These are phyloP conservation scores for Cutaneotrichosporon cavernicola DNA, from an alignment of 1,284 basidiomycete species.

Conservation along the genomic window DNA sequence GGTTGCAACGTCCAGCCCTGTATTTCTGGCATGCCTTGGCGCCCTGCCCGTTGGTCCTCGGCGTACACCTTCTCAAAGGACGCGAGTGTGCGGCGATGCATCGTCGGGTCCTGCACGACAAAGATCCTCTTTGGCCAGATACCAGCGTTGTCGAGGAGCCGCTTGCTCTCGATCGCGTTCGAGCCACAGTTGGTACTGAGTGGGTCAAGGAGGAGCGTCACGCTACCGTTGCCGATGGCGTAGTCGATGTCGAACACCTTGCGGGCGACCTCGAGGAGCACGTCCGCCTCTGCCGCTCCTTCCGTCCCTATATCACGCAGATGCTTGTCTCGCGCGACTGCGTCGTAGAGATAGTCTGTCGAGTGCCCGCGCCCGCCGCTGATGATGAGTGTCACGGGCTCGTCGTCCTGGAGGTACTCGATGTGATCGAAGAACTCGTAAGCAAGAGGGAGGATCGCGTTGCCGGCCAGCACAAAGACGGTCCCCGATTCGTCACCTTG, in stretches of 20 bases:
- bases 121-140: not conserved
- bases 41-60: not conserved
- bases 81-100: not conserved
- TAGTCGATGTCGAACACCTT: not conserved
- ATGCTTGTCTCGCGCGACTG: not conserved
- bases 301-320: not conserved
- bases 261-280: not conserved
- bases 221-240: not conserved
- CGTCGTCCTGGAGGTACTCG: not conserved
- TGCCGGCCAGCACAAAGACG: not conserved
- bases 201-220: not conserved
- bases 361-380: not conserved
- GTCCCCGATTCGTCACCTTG: not conserved
- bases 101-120: constrained; percentile 1
- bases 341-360: not conserved
- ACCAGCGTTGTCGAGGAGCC: not conserved
- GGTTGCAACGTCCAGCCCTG: not conserved
- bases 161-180: constrained; percentile 1
- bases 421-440: not conserved
- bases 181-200: constrained; percentile 1
- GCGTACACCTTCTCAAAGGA: not conserved
- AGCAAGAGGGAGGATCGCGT: not conserved
- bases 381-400: not conserved
- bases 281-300: not conserved
- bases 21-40: not conserved